Base-by-base conservation (phyloP, 1,284 basidiomycete species). In the Ustilago trichophora region DNA sequence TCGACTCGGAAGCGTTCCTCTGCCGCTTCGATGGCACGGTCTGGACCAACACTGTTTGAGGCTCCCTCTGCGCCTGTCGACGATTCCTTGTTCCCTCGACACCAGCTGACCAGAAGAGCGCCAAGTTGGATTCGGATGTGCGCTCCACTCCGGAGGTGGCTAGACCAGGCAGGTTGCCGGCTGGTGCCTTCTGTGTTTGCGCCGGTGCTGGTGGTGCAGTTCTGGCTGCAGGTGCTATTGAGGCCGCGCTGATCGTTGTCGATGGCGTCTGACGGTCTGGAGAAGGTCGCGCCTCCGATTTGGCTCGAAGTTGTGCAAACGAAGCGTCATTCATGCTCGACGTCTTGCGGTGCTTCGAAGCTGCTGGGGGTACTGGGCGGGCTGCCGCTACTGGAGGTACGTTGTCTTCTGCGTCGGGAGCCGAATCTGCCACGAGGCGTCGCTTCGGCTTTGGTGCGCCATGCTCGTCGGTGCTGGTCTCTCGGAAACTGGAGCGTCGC, bases 51-150 rank as follows among this genome's bases (percentile, higher is more conserved):
- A 71, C 46, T n/a, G 57, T 58, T 37, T 55, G 54, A 8, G 71
- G 64, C 44, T 77, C 73, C 12, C 72, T 52, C 27, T 59, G 68
- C 13, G 73, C 72, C 41, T 73, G 75, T 25, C 62, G 70, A 22
- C 78, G 65, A 7, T 70, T 75, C n/a, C 77, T 58, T 12, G 74
- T 63, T 16, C 72, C 73, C 13, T 55, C 72, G 4, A 78, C 70
- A n/a, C 79, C 79, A 3, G 75, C 79, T 6, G 73, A 75, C 79
- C 79, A 81, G 46, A 77, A 77, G 22, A 78, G 66, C 13, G 79
- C 78, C 21, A 81, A 58, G 27, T 81, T 81, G 25, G 72, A 75
- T 18, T 78, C 66, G 5, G 78, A 80, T 12, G 79, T 81, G n/a
- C 79, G 71, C 46, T 71, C 73, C 18, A 72, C 53, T 9, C 79